A percentile compares a stretch with the other conserved stretches of the same genome.
Evolutionary conservation across 1,284 basidiomycete genomes (phyloP).

Genomic region (Hymenochaete sp.): DNA sequence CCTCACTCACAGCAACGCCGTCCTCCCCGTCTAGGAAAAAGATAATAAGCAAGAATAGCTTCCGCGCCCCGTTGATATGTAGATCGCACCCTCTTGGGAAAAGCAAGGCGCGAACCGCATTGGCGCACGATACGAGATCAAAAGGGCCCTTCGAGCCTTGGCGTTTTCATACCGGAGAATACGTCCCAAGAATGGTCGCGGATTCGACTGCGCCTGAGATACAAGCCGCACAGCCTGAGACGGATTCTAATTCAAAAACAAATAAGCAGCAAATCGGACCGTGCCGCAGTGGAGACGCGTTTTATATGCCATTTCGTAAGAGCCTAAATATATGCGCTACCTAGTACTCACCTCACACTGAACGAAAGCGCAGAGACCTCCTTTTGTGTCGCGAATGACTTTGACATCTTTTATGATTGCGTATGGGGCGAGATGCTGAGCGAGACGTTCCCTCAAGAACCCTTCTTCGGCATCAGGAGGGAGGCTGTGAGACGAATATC

Average conservation of each 20-base stretch:
- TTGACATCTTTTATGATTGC: conserved; percentile 59
- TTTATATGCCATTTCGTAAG: conserved; percentile 28
- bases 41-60: neutral
- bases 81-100: conserved; percentile 14
- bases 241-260: conserved; percentile 39
- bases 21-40: conserved; percentile 12
- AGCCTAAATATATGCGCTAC: conserved; percentile 29
- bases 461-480: conserved; percentile 55
- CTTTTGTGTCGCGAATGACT: conserved; percentile 64
- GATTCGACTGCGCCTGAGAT: conserved; percentile 43
- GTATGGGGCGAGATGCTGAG: conserved; percentile 54
- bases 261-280: conserved; percentile 5
- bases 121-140: conserved; percentile 59
- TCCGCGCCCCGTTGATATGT: neutral
- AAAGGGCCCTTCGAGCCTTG: conserved; percentile 62
- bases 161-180: conserved; percentile 66
- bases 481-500: conserved; percentile 37
- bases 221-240: conserved; percentile 51
- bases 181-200: conserved; percentile 58
- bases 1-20: conserved; percentile 20
- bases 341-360: conserved; percentile 58
- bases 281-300: neutral
- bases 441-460: conserved; percentile 50
- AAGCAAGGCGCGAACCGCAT: conserved; percentile 31
- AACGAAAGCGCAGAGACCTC: conserved; percentile 70